phyloP scores from a whole-genome alignment of 495 filamentous ascomycete species.

The Lasiosphaeriaceae sp. region DNA sequence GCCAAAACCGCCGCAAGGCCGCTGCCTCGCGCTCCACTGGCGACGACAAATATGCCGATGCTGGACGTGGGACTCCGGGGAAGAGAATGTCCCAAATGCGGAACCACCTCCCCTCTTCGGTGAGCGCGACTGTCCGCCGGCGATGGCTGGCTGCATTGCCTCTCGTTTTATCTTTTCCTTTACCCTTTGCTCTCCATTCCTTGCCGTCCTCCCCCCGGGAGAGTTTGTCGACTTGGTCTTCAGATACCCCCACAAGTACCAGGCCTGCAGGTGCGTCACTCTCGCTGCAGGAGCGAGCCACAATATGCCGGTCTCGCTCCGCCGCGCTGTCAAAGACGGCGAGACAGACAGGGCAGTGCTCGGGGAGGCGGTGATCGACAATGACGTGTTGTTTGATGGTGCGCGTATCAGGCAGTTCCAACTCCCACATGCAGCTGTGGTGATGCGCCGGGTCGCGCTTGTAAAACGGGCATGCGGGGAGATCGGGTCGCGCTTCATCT shows the following conservation, averaged over 20 bases:
- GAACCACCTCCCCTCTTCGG: background rate
- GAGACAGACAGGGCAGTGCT: constrained; percentile 1
- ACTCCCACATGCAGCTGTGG: background rate
- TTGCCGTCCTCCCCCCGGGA: too few relatives aligned
- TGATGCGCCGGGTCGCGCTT: background rate
- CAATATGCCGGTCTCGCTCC: constrained; percentile 1
- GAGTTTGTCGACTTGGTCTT: too few relatives aligned
- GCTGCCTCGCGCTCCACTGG: too few relatives aligned
- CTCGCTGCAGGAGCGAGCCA: background rate
- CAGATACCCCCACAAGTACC: too few relatives aligned
- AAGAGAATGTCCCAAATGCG: background rate
- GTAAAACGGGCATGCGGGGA: constrained; percentile 1
- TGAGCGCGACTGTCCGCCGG: background rate
- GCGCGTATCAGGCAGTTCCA: background rate
- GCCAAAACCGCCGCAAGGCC: too few relatives aligned
- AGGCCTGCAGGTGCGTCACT: background rate
- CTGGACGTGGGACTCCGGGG: too few relatives aligned
- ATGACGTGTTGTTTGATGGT: constrained; percentile 12
- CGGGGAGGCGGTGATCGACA: constrained; percentile 1
- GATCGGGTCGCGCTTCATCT: too few relatives aligned
- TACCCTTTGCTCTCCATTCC: too few relatives aligned
- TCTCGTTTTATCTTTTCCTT: too few relatives aligned
- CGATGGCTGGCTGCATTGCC: too few relatives aligned
- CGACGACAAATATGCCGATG: too few relatives aligned
- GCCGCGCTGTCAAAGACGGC: background rate